Evolutionary conservation across 2,329 filamentous ascomycete genomes (phyloP).

Genomic region (Penicillium sp.): DNA sequence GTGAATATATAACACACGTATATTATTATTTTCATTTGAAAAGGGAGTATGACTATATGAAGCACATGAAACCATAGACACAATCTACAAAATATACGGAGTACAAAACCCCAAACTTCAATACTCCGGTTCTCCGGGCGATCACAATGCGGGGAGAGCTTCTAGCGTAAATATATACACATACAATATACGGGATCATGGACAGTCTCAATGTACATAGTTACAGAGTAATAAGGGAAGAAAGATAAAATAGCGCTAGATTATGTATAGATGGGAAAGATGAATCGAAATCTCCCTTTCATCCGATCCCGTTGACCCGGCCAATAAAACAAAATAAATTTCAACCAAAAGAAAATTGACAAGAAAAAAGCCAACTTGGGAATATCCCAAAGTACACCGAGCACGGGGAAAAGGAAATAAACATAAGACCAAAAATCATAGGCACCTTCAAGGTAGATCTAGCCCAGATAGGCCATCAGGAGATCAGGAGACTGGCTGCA

Average conservation of each 20-base stretch:
- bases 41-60: background rate
- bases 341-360: slow-evolving; percentile 9
- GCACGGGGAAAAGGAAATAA: slow-evolving; percentile 1
- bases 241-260: slow-evolving; percentile 1
- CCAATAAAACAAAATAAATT: slow-evolving; percentile 8
- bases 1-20: background rate
- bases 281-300: slow-evolving; percentile 14
- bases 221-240: background rate
- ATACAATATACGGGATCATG: background rate
- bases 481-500: slow-evolving; percentile 37
- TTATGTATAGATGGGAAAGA: slow-evolving; percentile 15
- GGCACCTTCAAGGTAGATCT: background rate
- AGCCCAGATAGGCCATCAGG: slow-evolving; percentile 18
- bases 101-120: too few relatives aligned
- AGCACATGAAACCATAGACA: background rate
- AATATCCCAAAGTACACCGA: background rate
- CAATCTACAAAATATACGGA: background rate
- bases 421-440: background rate
- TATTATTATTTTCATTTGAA: background rate
- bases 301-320: slow-evolving; percentile 25
- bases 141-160: slow-evolving; percentile 11
- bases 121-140: slow-evolving; percentile 8
- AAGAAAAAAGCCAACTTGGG: slow-evolving; percentile 2
- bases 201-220: background rate
- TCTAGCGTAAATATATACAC: background rate